A percentile compares a stretch with the other conserved stretches of the same genome.
Evolutionary conservation across 2,329 filamentous ascomycete species (phyloP).

Genomic region (Iodosphaeria phyllophila): DNA sequence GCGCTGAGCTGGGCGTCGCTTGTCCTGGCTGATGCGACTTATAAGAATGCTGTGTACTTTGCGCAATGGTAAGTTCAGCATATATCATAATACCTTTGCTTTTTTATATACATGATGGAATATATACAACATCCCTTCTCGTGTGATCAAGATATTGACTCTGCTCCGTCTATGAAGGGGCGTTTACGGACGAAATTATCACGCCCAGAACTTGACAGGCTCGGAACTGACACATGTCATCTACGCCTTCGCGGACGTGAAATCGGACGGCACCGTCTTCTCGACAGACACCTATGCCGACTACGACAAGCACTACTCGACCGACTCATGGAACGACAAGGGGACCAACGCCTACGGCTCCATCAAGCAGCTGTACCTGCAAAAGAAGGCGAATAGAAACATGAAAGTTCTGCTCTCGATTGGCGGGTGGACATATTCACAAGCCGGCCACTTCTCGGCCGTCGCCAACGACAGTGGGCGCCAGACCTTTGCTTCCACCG

Average conservation of each 20-base stretch:
- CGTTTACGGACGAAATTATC: constrained; percentile 36
- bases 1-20: too few species aligned
- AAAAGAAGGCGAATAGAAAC: constrained; percentile 59
- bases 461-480: constrained; percentile 42
- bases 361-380: constrained; percentile 55
- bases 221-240: constrained; percentile 57
- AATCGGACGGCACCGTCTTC: constrained; percentile 24
- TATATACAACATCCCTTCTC: constrained; percentile 17
- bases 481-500: constrained; percentile 44
- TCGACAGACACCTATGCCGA: constrained; percentile 47
- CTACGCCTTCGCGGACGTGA: constrained; percentile 34
- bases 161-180: too few species aligned
- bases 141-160: too few species aligned
- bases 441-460: constrained; percentile 45
- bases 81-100: not conserved
- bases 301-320: constrained; percentile 46
- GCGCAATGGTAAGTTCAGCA: constrained; percentile 27
- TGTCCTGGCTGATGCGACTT: not conserved
- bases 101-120: constrained; percentile 11
- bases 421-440: constrained; percentile 65
- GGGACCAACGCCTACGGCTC: constrained; percentile 57
- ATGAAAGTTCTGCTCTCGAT: constrained; percentile 68
- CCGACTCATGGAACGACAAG: constrained; percentile 36
- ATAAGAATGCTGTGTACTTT: constrained; percentile 29
- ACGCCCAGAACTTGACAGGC: constrained; percentile 48